These are phyloP conservation scores for Hyphopichia homilentoma DNA, from an alignment of 805 yeast genomes.

Conservation along the genomic window DNA sequence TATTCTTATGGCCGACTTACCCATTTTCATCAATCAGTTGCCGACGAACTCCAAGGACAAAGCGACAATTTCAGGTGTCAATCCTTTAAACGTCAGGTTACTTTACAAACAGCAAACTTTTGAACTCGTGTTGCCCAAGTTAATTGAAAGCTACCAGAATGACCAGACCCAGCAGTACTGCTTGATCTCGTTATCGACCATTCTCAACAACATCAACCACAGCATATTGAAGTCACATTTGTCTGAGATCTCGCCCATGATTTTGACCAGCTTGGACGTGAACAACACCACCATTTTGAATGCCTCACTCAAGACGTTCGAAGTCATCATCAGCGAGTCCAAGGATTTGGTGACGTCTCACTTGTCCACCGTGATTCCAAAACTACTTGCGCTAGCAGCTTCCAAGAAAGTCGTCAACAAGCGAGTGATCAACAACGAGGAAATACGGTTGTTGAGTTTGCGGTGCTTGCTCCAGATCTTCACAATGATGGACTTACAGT, in stretches of 20 bases:
- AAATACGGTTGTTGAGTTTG: slow-evolving; percentile 55
- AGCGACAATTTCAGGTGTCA: slow-evolving; percentile 40
- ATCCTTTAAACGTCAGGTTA: slow-evolving; percentile 56
- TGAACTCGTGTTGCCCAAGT: slow-evolving; percentile 50
- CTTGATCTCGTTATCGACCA: slow-evolving; percentile 61
- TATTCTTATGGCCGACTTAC: slow-evolving; percentile 64
- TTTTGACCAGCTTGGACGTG: slow-evolving; percentile 59
- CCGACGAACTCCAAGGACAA: slow-evolving; percentile 16
- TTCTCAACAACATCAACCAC: slow-evolving; percentile 62
- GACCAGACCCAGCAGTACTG: slow-evolving; percentile 43
- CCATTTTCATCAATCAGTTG: slow-evolving; percentile 44
- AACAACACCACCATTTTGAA: slow-evolving; percentile 46
- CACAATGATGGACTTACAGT: slow-evolving; percentile 34
- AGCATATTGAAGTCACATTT: slow-evolving; percentile 64
- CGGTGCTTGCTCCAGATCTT: slow-evolving; percentile 48
- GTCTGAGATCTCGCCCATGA: slow-evolving; percentile 61
- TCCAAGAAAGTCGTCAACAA: slow-evolving; percentile 10
- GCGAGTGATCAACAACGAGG: slow-evolving; percentile 33
- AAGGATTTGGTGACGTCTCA: slow-evolving; percentile 51
- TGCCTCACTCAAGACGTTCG: slow-evolving; percentile 60
- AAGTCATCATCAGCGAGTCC: slow-evolving; percentile 51
- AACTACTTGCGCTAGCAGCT: slow-evolving; percentile 39
- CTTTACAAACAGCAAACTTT: slow-evolving; percentile 82
- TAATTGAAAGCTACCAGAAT: slow-evolving; percentile 47
- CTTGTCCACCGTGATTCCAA: slow-evolving; percentile 54